Percentiles rank a stretch among this genome's conserved stretches.
Evolutionary conservation across 2,329 filamentous ascomycete species (phyloP).

Genomic region (Neofusicoccum kwambonambiense): DNA sequence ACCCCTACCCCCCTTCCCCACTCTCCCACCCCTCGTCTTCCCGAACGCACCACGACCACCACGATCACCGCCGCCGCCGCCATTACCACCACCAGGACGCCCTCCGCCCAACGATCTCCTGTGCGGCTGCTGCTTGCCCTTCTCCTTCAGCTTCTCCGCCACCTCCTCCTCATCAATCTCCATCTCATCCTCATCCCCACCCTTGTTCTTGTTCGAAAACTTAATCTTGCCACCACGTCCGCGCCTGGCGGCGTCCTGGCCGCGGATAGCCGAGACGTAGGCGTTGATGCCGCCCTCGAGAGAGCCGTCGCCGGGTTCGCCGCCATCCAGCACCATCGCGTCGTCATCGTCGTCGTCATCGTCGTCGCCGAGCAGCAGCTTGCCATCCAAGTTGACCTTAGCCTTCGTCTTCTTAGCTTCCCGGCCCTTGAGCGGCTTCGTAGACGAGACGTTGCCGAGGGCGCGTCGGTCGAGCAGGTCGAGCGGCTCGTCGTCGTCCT

Average conservation of each 20-base stretch:
- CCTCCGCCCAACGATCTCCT: conserved; percentile 37
- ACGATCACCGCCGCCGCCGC: conserved; percentile 1
- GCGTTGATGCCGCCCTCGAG: conserved; percentile 57
- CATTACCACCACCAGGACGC: conserved; percentile 6
- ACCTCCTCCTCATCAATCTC: conserved; percentile 45
- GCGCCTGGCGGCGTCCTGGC: conserved; percentile 58
- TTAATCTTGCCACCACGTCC: conserved; percentile 58
- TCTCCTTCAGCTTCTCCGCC: conserved; percentile 35
- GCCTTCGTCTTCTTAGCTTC: conserved; percentile 57
- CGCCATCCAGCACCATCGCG: conserved; percentile 52
- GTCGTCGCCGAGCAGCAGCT: conserved; percentile 68
- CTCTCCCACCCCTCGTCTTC: conserved; percentile 31
- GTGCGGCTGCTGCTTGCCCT: conserved; percentile 27
- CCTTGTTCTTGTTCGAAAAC: conserved; percentile 53
- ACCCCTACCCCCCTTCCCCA: conserved; percentile 14
- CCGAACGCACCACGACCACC: conserved; percentile 14
- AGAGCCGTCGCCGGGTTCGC: conserved; percentile 38
- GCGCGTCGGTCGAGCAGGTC: conserved; percentile 88
- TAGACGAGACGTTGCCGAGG: conserved; percentile 89
- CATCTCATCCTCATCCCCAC: conserved; percentile 42
- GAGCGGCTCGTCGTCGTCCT: conserved; percentile 91
- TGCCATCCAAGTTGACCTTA: conserved; percentile 73
- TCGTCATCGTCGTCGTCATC: conserved; percentile 42
- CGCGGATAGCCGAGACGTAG: conserved; percentile 60
- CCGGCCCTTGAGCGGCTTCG: conserved; percentile 68